Evolutionary conservation across 2,329 filamentous ascomycete genomes (phyloP).

Genomic region (Trichoderma sp.): DNA sequence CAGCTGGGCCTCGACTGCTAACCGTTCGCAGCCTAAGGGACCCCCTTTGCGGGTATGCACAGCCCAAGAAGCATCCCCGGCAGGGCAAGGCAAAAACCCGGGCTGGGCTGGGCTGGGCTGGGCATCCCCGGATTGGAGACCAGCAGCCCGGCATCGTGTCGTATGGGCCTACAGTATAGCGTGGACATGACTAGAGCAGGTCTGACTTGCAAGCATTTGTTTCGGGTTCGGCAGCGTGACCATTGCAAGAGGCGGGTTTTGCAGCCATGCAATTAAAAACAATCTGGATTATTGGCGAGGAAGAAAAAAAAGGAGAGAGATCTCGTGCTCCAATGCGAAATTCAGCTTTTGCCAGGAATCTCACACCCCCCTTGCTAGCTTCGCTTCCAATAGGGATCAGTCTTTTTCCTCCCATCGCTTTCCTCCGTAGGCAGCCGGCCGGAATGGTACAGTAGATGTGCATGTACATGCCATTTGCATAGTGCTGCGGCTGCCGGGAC

Average conservation of each 20-base stretch:
- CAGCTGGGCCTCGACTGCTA: background rate
- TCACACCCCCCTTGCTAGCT: background rate
- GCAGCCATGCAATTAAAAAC: background rate
- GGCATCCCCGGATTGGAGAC: constrained; percentile 9
- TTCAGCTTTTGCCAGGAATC: background rate
- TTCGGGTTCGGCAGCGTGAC: background rate
- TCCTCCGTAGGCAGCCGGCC: background rate
- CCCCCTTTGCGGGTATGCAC: constrained; percentile 9
- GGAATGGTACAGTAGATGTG: background rate
- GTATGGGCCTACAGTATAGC: background rate
- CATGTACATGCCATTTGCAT: background rate
- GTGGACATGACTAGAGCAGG: too few species aligned
- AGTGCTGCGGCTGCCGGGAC: too few species aligned
- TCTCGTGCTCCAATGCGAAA: constrained; percentile 16
- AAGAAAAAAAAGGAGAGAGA: constrained; percentile 7
- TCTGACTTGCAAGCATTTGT: background rate
- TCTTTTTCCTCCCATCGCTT: constrained; percentile 1
- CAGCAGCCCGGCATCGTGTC: background rate
- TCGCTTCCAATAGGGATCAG: background rate
- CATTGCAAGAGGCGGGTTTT: background rate
- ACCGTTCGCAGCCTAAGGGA: background rate
- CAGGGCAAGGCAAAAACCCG: constrained; percentile 7
- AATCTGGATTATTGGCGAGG: background rate
- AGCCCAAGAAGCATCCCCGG: background rate
- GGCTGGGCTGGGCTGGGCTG: constrained; percentile 4